A percentile compares a stretch with the other conserved stretches of the same genome.
Conservation (phyloP, 2,329 filamentous ascomycete species). For the Botryosphaeria dothidea region DNA sequence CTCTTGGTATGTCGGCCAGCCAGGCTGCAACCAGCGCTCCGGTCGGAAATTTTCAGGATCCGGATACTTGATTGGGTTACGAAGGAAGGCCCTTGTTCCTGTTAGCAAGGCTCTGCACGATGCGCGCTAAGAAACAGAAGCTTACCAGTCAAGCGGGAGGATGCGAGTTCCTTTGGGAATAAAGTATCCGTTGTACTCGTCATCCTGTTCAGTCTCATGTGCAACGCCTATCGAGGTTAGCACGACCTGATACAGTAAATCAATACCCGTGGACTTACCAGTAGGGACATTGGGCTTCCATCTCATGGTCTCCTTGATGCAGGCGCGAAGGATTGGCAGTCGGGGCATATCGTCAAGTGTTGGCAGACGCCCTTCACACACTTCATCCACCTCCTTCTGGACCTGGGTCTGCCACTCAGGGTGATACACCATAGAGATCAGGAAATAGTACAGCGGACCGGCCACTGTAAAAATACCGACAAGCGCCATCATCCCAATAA, state of each 20-base stretch:
- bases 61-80: slow-evolving; percentile 60
- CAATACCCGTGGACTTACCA: background rate
- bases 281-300: slow-evolving; percentile 59
- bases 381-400: slow-evolving; percentile 59
- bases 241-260: background rate
- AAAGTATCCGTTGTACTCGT: slow-evolving; percentile 39
- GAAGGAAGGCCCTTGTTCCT: slow-evolving; percentile 55
- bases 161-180: slow-evolving; percentile 35
- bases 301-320: slow-evolving; percentile 60
- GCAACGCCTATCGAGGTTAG: slow-evolving; percentile 29
- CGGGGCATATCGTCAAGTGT: slow-evolving; percentile 51
- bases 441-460: slow-evolving; percentile 40
- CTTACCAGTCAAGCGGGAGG: slow-evolving; percentile 23
- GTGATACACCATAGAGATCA: slow-evolving; percentile 38
- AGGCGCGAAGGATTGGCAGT: slow-evolving; percentile 56
- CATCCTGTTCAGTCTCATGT: slow-evolving; percentile 36
- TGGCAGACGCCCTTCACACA: slow-evolving; percentile 52
- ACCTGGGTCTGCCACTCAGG: slow-evolving; percentile 56
- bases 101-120: background rate
- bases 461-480: slow-evolving; percentile 42
- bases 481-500: slow-evolving; percentile 41
- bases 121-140: background rate
- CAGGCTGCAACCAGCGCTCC: slow-evolving; percentile 63
- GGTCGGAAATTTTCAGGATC: slow-evolving; percentile 64
- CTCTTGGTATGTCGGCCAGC: slow-evolving; percentile 65